These are phyloP conservation scores for Rosa hybrid DNA, from an alignment of 331 rosid species.

Conservation along the genomic window DNA sequence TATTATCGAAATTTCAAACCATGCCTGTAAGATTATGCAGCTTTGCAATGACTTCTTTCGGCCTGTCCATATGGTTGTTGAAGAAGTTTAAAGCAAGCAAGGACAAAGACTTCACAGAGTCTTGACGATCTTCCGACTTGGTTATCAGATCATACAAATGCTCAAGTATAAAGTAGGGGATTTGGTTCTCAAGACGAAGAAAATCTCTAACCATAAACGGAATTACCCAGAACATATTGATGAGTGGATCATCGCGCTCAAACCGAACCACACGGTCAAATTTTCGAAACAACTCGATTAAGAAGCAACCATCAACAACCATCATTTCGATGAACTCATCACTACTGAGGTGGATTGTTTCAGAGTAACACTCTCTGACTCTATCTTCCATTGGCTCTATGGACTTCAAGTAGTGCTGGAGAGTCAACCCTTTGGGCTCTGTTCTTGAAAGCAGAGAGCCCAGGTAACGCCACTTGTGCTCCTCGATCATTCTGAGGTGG, in stretches of 20 bases:
- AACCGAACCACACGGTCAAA: slow-evolving; percentile 31
- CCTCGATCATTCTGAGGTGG: slow-evolving; percentile 60
- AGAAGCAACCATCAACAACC: slow-evolving; percentile 70
- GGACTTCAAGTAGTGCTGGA: slow-evolving; percentile 34
- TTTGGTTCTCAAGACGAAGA: slow-evolving; percentile 67
- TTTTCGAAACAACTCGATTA: slow-evolving; percentile 58
- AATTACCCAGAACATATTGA: slow-evolving; percentile 59
- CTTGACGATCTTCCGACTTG: slow-evolving; percentile 5
- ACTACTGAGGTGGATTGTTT: slow-evolving; percentile 29
- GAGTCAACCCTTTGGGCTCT: slow-evolving; percentile 15
- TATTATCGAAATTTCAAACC: background rate
- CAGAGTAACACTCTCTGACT: slow-evolving; percentile 68
- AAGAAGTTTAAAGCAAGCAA: slow-evolving; percentile 50
- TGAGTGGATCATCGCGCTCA: slow-evolving; percentile 52
- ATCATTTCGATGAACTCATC: slow-evolving; percentile 56
- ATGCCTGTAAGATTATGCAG: slow-evolving; percentile 13
- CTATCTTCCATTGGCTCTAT: slow-evolving; percentile 40
- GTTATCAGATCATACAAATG: slow-evolving; percentile 37
- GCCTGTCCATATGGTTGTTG: slow-evolving; percentile 44
- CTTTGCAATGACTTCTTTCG: slow-evolving; percentile 27
- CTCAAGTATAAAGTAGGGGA: slow-evolving; percentile 56
- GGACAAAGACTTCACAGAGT: slow-evolving; percentile 24
- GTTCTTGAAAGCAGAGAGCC: slow-evolving; percentile 52
- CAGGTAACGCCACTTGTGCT: slow-evolving; percentile 64
- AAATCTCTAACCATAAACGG: slow-evolving; percentile 59